These are phyloP conservation scores for Zymoseptoria crescenta DNA, from an alignment of 2,329 filamentous ascomycete genomes.

Conservation along the genomic window DNA sequence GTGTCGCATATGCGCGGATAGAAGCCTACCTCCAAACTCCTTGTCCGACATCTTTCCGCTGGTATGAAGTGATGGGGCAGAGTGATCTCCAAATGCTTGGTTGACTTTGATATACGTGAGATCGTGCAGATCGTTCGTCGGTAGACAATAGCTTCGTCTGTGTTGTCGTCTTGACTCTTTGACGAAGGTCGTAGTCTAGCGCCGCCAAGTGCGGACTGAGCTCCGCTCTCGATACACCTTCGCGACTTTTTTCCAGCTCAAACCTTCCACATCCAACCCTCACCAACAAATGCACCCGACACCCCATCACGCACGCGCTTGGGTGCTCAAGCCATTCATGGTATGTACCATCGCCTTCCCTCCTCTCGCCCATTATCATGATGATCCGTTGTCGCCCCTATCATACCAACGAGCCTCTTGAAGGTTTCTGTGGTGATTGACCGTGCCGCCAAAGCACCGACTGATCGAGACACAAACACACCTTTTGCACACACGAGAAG, in stretches of 20 bases:
- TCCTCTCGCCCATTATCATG: conserved; percentile 30
- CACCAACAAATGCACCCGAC: conserved; percentile 3
- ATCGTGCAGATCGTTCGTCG: not conserved
- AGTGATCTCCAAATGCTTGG: not conserved
- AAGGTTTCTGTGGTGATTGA: conserved; percentile 48
- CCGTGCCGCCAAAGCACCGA: conserved; percentile 55
- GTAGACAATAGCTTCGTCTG: not conserved
- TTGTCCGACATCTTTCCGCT: conserved; percentile 44
- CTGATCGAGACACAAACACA: conserved; percentile 34
- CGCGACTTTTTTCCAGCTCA: not conserved
- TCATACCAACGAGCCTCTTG: conserved; percentile 40
- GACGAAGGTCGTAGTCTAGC: not conserved
- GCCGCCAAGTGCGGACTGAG: not conserved
- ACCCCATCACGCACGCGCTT: not conserved
- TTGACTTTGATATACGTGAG: not conserved
- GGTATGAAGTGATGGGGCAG: not conserved
- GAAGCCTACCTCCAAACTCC: conserved; percentile 43
- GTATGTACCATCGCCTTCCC: conserved; percentile 16
- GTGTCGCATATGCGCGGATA: not conserved
- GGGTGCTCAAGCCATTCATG: not conserved
- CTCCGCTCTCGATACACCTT: not conserved
- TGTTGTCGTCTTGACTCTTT: no score
- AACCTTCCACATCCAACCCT: not conserved
- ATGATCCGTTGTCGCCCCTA: conserved; percentile 60
- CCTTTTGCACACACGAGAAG: conserved; percentile 1